Evolutionary conservation across 768 basidiomycete species (phyloP).

Genomic region (Auricularia heimuer): DNA sequence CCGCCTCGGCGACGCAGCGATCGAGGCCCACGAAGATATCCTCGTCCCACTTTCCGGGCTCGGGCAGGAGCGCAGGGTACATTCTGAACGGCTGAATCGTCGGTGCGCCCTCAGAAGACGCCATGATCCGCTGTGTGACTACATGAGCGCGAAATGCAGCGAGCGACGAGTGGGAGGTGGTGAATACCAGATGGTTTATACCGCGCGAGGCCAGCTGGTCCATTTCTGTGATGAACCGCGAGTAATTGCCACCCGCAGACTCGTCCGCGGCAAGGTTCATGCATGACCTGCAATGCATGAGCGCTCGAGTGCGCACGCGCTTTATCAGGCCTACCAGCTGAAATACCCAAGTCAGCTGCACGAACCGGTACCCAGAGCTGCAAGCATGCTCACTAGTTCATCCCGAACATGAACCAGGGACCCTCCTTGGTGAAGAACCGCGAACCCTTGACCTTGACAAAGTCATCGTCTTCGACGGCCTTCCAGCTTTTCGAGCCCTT

Average conservation of each 20-base stretch:
- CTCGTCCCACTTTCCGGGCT: not conserved
- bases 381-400: not conserved
- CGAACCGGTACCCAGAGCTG: not conserved
- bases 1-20: not conserved
- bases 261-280: not conserved
- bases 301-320: too few relatives aligned
- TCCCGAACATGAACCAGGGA: conserved; percentile 1
- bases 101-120: not conserved
- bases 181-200: not conserved
- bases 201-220: not conserved
- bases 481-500: not conserved
- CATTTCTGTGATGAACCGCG: conserved; percentile 1
- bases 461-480: not conserved
- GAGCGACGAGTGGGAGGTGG: not conserved
- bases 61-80: not conserved
- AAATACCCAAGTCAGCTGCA: not conserved
- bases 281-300: not conserved
- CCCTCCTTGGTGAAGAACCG: not conserved
- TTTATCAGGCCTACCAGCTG: too few relatives aligned
- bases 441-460: not conserved
- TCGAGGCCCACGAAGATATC: not conserved
- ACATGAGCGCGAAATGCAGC: not conserved
- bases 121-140: not conserved
- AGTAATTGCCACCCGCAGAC: not conserved
- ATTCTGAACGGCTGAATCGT: conserved; percentile 1